Base-by-base conservation (phyloP, 371 early-diverging fungal species). In the Mucor irregularis region DNA sequence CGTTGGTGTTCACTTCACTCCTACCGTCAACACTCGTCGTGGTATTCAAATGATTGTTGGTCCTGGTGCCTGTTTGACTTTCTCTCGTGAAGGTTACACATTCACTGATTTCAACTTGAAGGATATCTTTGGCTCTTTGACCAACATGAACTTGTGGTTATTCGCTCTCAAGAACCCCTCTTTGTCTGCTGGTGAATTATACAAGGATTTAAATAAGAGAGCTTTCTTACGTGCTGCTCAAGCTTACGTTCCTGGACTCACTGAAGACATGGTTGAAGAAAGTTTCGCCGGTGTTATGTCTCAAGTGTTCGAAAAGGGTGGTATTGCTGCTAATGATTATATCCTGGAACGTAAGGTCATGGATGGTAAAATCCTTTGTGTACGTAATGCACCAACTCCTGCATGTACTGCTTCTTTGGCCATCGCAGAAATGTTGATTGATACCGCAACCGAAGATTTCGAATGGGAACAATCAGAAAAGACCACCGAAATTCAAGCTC, bases 51-150 rank as follows among this genome's bases (percentile, higher is more conserved):
- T 78, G 64, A 78, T 78, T 52, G 65, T 78, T 30, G 78, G 78
- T 24, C 78, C 78, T 10, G 78, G 78, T 43, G 74, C 78, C 45
- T 78, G 78, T 33, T 57, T 78, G n/a, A 72, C 78, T 1, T 78
- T 78, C 54, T 48, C 73, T 28, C 55, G 78, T 53, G 78, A 78
- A 52, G 77, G 77, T 2, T 76, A 76, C 19, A 53, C 58, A 14
- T 73, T 76, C 44, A 57, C 60, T 46, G 72, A 76, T 29, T 68
- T 73, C 33, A 71, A 73, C 11, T 16, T 59, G 24, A 28, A 61
- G 31, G 77, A 76, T 53, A 49, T 76, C 11, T 38, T 59, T 22
- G 66, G 63, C 14, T 69, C 64, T 5, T 56, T 71, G 5, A 66
- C 63, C 24, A 76, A 76, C 38, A n/a, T 54, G 19, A 61, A 64